A percentile compares a stretch with the other conserved stretches of the same genome.
Evolutionary conservation across 768 basidiomycete genomes (phyloP).

Genomic region (Pisolithus sp.): DNA sequence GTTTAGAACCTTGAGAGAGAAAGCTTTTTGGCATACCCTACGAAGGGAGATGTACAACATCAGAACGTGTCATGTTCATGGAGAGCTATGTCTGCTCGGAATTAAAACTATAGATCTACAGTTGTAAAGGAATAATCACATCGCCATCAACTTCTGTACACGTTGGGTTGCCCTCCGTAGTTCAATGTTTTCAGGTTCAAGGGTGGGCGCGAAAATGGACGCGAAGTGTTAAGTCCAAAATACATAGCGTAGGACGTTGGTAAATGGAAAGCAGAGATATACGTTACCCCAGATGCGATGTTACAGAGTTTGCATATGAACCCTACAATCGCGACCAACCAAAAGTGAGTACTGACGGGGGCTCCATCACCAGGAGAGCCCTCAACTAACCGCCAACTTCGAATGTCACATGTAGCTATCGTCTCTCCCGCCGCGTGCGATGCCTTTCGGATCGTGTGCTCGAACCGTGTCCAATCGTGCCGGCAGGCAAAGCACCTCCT

Average conservation of each 20-base stretch:
- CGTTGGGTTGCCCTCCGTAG: not conserved
- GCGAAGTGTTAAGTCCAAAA: slow-evolving; percentile 16
- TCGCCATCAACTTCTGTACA: not conserved
- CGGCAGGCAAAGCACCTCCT: slow-evolving; percentile 56
- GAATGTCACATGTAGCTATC: slow-evolving; percentile 12
- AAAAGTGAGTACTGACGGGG: too few relatives aligned
- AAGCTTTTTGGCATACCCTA: not conserved
- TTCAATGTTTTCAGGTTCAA: slow-evolving; percentile 13
- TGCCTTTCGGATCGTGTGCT: slow-evolving; percentile 50
- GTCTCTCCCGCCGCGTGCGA: slow-evolving; percentile 47
- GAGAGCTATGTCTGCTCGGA: not conserved
- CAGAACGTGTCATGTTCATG: not conserved
- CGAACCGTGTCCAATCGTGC: slow-evolving; percentile 45
- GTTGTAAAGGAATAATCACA: slow-evolving; percentile 6
- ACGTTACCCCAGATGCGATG: slow-evolving; percentile 7
- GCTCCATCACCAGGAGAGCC: too few relatives aligned
- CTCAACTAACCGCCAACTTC: slow-evolving; percentile 12
- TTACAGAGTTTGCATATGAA: slow-evolving; percentile 1
- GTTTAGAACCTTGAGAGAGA: slow-evolving; percentile 67
- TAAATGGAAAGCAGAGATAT: slow-evolving; percentile 22
- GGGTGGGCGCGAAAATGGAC: slow-evolving; percentile 4
- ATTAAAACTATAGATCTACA: slow-evolving; percentile 15
- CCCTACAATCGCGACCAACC: too few relatives aligned
- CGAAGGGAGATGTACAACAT: not conserved
- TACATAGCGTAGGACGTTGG: slow-evolving; percentile 13